Evolutionary conservation across 768 basidiomycete genomes (phyloP), one percentile per base, ranked within the genome.

Genomic region (Rubroboletus pulcherrimus): DNA sequence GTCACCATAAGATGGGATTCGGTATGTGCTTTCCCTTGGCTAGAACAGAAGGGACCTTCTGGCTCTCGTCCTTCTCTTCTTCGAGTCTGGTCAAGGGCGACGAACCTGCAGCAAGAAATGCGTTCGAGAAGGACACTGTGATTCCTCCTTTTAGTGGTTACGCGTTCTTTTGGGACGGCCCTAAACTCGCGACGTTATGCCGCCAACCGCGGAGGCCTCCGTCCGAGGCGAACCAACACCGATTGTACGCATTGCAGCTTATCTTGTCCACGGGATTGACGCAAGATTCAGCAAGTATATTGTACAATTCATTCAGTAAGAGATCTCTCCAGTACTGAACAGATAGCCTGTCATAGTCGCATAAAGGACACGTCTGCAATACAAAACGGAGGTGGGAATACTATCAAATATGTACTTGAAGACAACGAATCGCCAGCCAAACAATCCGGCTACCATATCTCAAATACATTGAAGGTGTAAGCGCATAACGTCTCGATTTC

Each of bases 341-440:
- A 35, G 51, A 43, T 45, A 52, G 8, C 51, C 50, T 47, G 35
- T 34, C 55, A 57, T 46, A 33, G 10, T 39, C 12, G 30, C 55
- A 62, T 62, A 55, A 41, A 59, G 12, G 52, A 40, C 51, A 43
- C 38, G 33, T 47, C 34, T n/a, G 44, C 44, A 21, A 5, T 24
- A 34, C 46, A 46, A 8, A 21, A 45, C 19, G 14, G 26, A 15
- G 15, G 31, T 14, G 33, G 12, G 9, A 50, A 29, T 17, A 35
- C 31, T 35, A 49, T 24, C 42, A 37, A 59, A 7, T 34, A 58
- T 49, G 31, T 31, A 38, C 45, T 29, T 19, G 38, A 30, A 38
- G 34, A 41, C 51, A 19, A 39, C 10, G 33, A 34, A 49, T 43
- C 9, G 38, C 17, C 45, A 48, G 31, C 40, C 48, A 49, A 45